phyloP scores from a whole-genome alignment of 257 asterid species.

The Schizonepeta tenuifolia region DNA sequence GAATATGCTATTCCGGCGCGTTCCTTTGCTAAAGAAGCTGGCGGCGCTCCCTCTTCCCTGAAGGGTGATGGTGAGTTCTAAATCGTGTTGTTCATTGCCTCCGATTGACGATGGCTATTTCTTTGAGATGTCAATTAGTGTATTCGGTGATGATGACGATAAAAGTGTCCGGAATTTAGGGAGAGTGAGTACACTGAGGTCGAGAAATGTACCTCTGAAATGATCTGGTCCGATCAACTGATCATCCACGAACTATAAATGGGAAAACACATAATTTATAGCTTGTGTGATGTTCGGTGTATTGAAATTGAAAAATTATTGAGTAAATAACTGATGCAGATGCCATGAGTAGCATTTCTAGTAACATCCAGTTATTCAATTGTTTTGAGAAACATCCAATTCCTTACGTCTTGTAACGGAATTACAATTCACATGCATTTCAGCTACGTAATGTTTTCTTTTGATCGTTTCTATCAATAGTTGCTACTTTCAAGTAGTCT shows the following conservation, averaged over 20 bases:
- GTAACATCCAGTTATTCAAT: not conserved
- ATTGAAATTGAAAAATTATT: not conserved
- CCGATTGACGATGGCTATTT: not conserved
- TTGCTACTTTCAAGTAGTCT: not conserved
- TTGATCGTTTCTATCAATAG: not conserved
- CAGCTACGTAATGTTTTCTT: slow-evolving; percentile 1
- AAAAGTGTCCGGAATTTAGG: slow-evolving; percentile 1
- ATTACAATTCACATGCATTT: not conserved
- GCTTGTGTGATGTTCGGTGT: not conserved
- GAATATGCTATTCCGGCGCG: slow-evolving; percentile 66
- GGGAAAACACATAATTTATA: not conserved
- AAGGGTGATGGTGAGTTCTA: slow-evolving; percentile 90
- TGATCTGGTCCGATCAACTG: slow-evolving; percentile 11
- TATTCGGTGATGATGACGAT: slow-evolving; percentile 29
- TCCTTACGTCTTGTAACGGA: not conserved
- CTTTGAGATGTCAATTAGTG: slow-evolving; percentile 3
- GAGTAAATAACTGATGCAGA: not conserved
- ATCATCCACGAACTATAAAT: slow-evolving; percentile 7
- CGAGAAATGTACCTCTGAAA: slow-evolving; percentile 20
- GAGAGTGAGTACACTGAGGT: slow-evolving; percentile 2
- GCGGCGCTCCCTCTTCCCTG: slow-evolving; percentile 52
- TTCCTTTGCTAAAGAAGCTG: slow-evolving; percentile 78
- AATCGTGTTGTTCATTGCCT: not conserved
- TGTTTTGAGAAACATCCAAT: not conserved
- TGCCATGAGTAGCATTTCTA: not conserved